Evolutionary conservation across 1,284 basidiomycete species (phyloP).

Genomic region (Porogramme epimiltina): DNA sequence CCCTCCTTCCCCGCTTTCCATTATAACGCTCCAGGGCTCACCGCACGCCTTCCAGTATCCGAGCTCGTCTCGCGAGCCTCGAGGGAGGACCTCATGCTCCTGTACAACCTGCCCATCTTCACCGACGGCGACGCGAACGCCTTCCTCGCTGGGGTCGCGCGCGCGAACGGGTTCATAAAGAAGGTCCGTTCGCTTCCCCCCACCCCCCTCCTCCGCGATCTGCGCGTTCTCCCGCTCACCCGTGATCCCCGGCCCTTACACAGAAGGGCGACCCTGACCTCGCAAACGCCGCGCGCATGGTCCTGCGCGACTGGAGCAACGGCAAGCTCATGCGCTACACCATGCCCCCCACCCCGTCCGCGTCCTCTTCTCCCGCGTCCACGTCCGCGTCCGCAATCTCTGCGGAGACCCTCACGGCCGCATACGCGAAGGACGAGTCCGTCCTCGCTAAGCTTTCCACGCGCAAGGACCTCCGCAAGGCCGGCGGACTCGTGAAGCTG

Average conservation of each 20-base stretch:
- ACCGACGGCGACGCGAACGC: constrained; percentile 67
- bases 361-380: constrained; percentile 22
- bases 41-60: constrained; percentile 48
- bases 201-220: too few relatives aligned
- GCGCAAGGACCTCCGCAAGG: constrained; percentile 66
- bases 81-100: constrained; percentile 85
- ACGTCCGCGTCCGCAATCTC: constrained; percentile 8
- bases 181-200: constrained; percentile 52
- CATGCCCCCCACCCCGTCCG: constrained; percentile 46
- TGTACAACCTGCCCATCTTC: constrained; percentile 89
- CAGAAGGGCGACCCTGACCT: constrained; percentile 81
- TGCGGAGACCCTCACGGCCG: constrained; percentile 23
- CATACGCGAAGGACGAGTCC: constrained; percentile 46
- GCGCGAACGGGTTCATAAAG: constrained; percentile 79
- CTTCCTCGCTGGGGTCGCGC: constrained; percentile 85
- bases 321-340: constrained; percentile 84
- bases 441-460: constrained; percentile 52
- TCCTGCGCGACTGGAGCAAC: constrained; percentile 90
- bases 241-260: not conserved
- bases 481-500: constrained; percentile 61
- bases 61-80: constrained; percentile 76
- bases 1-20: not conserved
- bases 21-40: not conserved
- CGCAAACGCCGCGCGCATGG: constrained; percentile 76
- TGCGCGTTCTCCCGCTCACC: constrained; percentile 2